Evolutionary conservation across 345 rosid genomes (phyloP), one percentile per base, ranked within the genome.

Genomic region (Viola odorata): DNA sequence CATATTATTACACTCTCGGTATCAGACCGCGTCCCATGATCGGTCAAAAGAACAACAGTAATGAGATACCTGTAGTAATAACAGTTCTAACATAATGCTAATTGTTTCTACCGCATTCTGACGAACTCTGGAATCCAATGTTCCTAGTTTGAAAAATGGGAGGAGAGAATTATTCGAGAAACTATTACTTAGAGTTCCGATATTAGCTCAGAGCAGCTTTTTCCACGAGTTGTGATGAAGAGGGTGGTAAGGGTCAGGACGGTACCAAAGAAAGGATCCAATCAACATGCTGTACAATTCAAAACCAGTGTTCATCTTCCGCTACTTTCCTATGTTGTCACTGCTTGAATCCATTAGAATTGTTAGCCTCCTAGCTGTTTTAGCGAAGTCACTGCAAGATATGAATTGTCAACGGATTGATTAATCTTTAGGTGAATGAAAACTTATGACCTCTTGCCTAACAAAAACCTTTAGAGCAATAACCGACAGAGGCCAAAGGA

Each of bases 291-390:
- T 84, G 74, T 84, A 84, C 84, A 81, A 41, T 57, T 63, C 52
- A 75, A 66, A 71, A 64, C 58, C 59, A 40, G 38, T 23, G 66
- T 72, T 37, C 53, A 71, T 63, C 64, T 53, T 48, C 67, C 69
- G 51, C 67, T 68, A 74, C 44, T 58, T 67, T 50, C 87, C 81
- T 62, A 80, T 50, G 44, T 65, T 69, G 63, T 75, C 73, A 61
- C 79, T 78, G 78, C 87, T 75, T 41, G 83, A 80, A 75, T 80
- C 81, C 65, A 61, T 70, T 57, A 68, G 63, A 66, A 85, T 76
- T 32, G 88, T 83, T 80, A 85, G 55, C 63, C 88, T 74, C 55
- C 78, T 81, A 12, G 91, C 85, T 13, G 67, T 72, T 68, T 68
- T 80, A 60, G 45, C 60, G 50, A 85, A 83, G 12, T 78, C 75